These are phyloP conservation scores for Cyanidiococcus yangmingshanensis DNA, from an alignment of 23 red algal species.

Conservation along the genomic window DNA sequence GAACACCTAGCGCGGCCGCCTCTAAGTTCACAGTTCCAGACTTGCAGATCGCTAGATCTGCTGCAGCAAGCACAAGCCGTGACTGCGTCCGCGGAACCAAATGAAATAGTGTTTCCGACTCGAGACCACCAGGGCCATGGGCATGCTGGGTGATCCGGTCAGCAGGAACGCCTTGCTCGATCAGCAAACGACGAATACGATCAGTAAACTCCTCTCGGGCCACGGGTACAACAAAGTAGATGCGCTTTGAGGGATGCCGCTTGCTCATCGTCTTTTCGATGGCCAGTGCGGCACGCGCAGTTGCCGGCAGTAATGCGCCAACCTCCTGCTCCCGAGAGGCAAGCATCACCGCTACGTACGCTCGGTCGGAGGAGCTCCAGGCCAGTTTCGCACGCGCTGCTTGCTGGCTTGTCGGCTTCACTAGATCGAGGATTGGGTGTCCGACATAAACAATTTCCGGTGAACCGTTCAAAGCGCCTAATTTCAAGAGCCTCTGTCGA, in stretches of 20 bases:
- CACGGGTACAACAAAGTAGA: slow-evolving; percentile 18
- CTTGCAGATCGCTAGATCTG: slow-evolving; percentile 27
- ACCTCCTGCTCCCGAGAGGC: slow-evolving; percentile 26
- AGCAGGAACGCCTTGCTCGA: neutral
- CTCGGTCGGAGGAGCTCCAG: neutral
- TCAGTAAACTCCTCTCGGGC: neutral
- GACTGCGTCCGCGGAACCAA: neutral
- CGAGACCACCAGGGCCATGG: neutral
- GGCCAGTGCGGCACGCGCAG: neutral
- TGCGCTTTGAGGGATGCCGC: neutral
- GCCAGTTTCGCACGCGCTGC: neutral
- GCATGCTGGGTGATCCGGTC: neutral
- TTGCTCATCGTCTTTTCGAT: neutral
- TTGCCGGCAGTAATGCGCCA: slow-evolving; percentile 18
- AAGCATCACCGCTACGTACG: slow-evolving; percentile 10
- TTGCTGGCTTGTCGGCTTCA: neutral
- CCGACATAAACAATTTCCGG: slow-evolving; percentile 18
- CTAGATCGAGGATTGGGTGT: slow-evolving; percentile 18
- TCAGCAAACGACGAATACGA: neutral
- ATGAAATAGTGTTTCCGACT: neutral
- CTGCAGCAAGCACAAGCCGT: slow-evolving; percentile 17
- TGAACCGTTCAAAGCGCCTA: neutral
- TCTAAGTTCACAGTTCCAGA: slow-evolving; percentile 34
- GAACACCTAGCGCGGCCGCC: slow-evolving; percentile 24
- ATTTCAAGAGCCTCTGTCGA: neutral